Base-by-base conservation (phyloP, 192 early-diverging fungal species). In the Backusella luteola region DNA sequence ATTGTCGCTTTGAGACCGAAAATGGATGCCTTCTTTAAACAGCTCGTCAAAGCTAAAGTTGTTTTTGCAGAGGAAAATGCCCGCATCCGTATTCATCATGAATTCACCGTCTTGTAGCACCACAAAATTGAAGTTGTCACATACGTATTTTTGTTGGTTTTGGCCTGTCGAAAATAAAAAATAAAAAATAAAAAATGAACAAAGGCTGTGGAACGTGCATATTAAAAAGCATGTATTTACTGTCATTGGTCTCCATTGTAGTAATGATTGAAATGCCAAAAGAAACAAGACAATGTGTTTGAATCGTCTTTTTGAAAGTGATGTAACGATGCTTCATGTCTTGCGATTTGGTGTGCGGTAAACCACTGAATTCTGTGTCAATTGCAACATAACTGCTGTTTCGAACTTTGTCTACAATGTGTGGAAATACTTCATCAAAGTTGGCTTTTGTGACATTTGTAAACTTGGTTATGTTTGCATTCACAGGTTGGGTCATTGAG, bases 301-400 rank as follows among this genome's bases (percentile, higher is more conserved):
- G 89, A 26, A 91, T 95, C 0, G 96, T 81, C 36, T 90, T 88
- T 34, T 82, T 77, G 75, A 98, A 85, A 49, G 91, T 91, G 23
- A 81, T 80, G 82, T 98, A 99, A 41, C 94, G 89, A 14, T 95
- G 91, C 71, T 93, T 88, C 75, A 98, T 93, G 75, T 98, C 89
- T 82, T 91, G 71, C 41, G 34, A 29, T 17, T 81, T 67, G 6
- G 77, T 76, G 2, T 77, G 73, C 9, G 91, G 91, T 1, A 96
- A 88, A 9, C 97, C 97, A 9, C 94, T 94, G 78, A 98, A 97
- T 77, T 98, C 97, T 4, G 93, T 93, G 80, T 98, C 97, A 39
- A 98, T 81, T 5, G 95, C 88, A 70, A 98, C 88, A 75, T 95
- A 96, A 52, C 85, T 80, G 12, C 95, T 91, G 15, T 86, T 77